Evolutionary conservation across 495 filamentous ascomycete genomes (phyloP), one percentile per base, ranked within the genome.

Genomic region (Extremus antarcticus): DNA sequence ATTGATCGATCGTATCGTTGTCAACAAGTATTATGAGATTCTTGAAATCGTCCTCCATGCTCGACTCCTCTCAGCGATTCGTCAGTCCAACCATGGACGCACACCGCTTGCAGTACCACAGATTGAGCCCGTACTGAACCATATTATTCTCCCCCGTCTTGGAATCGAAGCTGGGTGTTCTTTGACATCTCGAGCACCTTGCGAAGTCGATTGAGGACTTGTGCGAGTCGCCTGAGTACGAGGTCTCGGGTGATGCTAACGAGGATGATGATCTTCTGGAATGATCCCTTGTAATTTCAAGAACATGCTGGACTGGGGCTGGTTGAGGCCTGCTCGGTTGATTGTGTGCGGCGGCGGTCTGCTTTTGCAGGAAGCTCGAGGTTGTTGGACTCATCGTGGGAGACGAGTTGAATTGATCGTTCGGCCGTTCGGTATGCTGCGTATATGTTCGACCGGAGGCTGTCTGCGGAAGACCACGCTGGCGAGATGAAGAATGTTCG

Each of bases 81-180:
- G 10, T 55, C 24, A 60, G n/a, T 22, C 61, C 61, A 20, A 63
- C 61, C 40, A 63, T 57, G 43, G 22, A 45, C 2, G 61, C 61
- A 43, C 61, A 63, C 13, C 61, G 41, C 15, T 16, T 60, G 61
- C 61, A 63, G 45, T 63, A 63, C 57, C 58, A 63, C 20, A 57
- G 51, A 29, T 63, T 63, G 20, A 61, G 32, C 10, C 61, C 61
- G 43, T 63, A 63, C 23, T 55, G 54, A 16, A 63, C 43, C 61
- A 63, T 63, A 22, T 57, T 60, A 50, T 43, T 60, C 35, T 55
- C 57, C 22, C 58, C 53, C 3, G 57, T 57, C 53, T 48, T 51
- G 24, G 49, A 17, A 29, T 63, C 61, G 16, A 57, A 3, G 39
- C 57, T 57, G 2, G 49, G 24, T 15, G 57, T 60, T n/a, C 61